Evolutionary conservation across 352 stramenopile genomes (phyloP).

Genomic region (Globisporangium iwayamae): DNA sequence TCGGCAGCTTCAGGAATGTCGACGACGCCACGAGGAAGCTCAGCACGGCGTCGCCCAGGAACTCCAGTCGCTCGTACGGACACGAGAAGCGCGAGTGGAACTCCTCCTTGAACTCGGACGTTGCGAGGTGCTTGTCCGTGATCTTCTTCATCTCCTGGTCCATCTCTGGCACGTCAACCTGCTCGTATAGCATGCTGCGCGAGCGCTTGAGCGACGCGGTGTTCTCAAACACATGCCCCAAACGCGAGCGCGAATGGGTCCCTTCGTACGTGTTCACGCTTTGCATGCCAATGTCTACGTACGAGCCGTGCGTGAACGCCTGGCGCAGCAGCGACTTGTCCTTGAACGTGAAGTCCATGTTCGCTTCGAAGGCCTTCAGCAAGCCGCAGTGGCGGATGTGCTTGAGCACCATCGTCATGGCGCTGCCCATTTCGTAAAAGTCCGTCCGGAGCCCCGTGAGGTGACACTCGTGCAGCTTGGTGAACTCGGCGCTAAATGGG

Average conservation of each 20-base stretch:
- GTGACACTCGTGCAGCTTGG: conserved; percentile 43
- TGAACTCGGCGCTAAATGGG: conserved; percentile 33
- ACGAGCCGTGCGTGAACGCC: conserved; percentile 83
- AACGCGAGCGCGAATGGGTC: conserved; percentile 64
- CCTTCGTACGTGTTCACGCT: conserved; percentile 79
- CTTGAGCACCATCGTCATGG: conserved; percentile 86
- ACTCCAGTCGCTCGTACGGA: conserved; percentile 82
- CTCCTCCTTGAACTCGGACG: conserved; percentile 65
- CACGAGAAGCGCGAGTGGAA: conserved; percentile 76
- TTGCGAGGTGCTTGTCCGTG: conserved; percentile 52
- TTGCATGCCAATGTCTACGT: conserved; percentile 82
- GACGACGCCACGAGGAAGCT: conserved; percentile 80
- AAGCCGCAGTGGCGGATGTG: conserved; percentile 76
- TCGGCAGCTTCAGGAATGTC: conserved; percentile 73
- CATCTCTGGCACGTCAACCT: conserved; percentile 20
- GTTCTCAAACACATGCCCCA: conserved; percentile 77
- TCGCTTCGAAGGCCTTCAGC: conserved; percentile 56
- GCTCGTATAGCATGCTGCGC: conserved; percentile 42
- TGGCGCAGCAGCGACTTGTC: conserved; percentile 79
- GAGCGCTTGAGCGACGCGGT: conserved; percentile 53
- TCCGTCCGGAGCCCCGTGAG: conserved; percentile 75
- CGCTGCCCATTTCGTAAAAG: conserved; percentile 75
- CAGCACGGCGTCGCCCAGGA: conserved; percentile 81
- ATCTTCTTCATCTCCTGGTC: conserved; percentile 50
- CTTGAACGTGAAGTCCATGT: conserved; percentile 59